phyloP scores from a whole-genome alignment of 495 filamentous ascomycete genomes.

The Saxispiralis lemnorum region DNA sequence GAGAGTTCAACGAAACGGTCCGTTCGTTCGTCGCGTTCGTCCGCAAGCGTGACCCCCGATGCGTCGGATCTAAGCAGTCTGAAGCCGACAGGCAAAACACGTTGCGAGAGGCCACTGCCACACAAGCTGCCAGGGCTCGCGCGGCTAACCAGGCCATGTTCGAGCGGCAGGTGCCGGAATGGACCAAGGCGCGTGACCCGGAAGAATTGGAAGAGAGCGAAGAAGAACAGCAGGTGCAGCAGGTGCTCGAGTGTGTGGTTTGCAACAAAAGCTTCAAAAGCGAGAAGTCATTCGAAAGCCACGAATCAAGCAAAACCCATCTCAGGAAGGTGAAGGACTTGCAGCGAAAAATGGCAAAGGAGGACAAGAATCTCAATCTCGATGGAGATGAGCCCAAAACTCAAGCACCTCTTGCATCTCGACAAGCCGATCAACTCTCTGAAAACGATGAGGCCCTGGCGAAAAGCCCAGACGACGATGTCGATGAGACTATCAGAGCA shows the following conservation, averaged over 20 bases:
- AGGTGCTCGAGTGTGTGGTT: slow-evolving; percentile 71
- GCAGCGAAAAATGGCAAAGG: slow-evolving; percentile 61
- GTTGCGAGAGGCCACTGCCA: slow-evolving; percentile 58
- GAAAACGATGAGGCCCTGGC: neutral
- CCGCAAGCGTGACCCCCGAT: slow-evolving; percentile 83
- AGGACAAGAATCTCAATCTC: slow-evolving; percentile 46
- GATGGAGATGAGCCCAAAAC: slow-evolving; percentile 14
- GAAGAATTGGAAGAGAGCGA: slow-evolving; percentile 40
- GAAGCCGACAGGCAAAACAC: slow-evolving; percentile 66
- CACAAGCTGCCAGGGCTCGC: slow-evolving; percentile 68
- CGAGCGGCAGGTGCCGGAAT: slow-evolving; percentile 47
- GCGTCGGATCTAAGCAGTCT: slow-evolving; percentile 45
- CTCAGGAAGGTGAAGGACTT: slow-evolving; percentile 65
- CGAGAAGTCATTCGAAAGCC: slow-evolving; percentile 76
- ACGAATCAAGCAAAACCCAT: slow-evolving; percentile 95
- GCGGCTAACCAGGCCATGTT: slow-evolving; percentile 64
- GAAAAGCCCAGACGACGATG: neutral
- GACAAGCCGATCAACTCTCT: neutral
- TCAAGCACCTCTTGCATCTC: slow-evolving; percentile 2
- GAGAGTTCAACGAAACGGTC: slow-evolving; percentile 90
- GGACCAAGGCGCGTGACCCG: slow-evolving; percentile 44
- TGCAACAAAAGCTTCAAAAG: slow-evolving; percentile 90
- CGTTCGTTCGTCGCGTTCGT: slow-evolving; percentile 70
- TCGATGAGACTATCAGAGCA: slow-evolving; percentile 7
- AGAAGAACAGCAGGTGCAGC: slow-evolving; percentile 33